Evolutionary conservation across 192 early-diverging fungal species (phyloP), one percentile per base, ranked within the genome.

Genomic region (Backusella morwellensis): DNA sequence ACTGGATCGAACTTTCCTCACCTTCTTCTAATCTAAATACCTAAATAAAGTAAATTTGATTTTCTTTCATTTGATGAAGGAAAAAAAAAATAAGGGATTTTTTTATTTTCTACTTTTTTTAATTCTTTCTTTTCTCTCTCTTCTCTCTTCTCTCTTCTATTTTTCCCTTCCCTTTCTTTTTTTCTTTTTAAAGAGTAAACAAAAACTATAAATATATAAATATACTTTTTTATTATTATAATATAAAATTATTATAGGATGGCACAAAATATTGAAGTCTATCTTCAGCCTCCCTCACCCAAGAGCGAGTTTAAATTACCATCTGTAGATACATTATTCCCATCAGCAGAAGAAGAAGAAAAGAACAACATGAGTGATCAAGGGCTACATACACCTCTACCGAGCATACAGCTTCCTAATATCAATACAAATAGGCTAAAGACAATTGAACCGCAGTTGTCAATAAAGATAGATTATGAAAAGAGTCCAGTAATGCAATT

Each of bases 11-110:
- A 59, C 54, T 26, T 59, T 59, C 54, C 68, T 69, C 36, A 38
- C 36, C 36, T 69, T 59, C 54, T 59, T 59, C 54, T 59, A 59
- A 38, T 69, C 36, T 36, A 69, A 69, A 69, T 69, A 69, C 68
- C 68, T 69, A 69, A 69, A 69, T 38, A 69, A 38, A 69, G 68
- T 69, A 69, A 69, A 69, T 69, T 41, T 69, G 68, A 23, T 29
- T 59, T 59, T 59, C 23, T 29, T 63, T 63, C 23, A 29, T 63
- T 63, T 63, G 56, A 63, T 63, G 56, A 63, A 56, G 21, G 19
- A 9, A 56, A 8, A 56, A 56, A 56, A 56, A 56, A 63, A 63
- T 63, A 63, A 63, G 56, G 21, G 56, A 63, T 63, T 56, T 23
- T 21, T 63, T 63, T 63, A 63, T 63, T 70, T 70, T 68, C 41